Conservation (phyloP, 176 grass and related monocot genomes). For the Avena sativa region DNA sequence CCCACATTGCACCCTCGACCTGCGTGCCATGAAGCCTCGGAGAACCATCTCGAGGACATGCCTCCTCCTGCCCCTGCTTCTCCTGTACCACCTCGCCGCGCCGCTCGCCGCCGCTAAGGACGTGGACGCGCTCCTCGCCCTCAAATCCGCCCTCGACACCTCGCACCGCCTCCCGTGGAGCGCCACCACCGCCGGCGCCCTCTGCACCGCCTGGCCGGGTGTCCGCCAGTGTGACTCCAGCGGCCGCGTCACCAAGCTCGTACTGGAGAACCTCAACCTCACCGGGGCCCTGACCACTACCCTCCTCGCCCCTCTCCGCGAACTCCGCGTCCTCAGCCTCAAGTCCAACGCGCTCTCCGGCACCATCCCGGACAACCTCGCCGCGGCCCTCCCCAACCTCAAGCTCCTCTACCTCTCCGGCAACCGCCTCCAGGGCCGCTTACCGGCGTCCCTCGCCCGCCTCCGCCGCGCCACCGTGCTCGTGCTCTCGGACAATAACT, state of each 20-base stretch:
- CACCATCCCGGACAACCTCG: slow-evolving; percentile 68
- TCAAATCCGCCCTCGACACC: slow-evolving; percentile 70
- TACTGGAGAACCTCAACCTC: slow-evolving; percentile 85
- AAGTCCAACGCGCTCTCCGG: slow-evolving; percentile 81
- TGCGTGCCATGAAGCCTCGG: slow-evolving; percentile 22
- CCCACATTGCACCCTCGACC: neutral
- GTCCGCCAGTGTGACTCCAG: slow-evolving; percentile 60
- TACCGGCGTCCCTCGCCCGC: slow-evolving; percentile 58
- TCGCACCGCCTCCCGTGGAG: slow-evolving; percentile 72
- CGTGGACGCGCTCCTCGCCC: slow-evolving; percentile 60
- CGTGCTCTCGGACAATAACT: slow-evolving; percentile 71
- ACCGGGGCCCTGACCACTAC: slow-evolving; percentile 57
- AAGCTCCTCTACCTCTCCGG: slow-evolving; percentile 87
- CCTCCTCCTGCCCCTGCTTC: neutral
- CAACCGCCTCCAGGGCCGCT: slow-evolving; percentile 66
- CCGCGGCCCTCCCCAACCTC: slow-evolving; percentile 66
- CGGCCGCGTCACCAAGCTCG: slow-evolving; percentile 83
- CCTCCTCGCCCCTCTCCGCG: slow-evolving; percentile 62
- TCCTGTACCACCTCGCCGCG: neutral
- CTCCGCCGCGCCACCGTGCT: slow-evolving; percentile 85
- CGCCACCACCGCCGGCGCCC: slow-evolving; percentile 22
- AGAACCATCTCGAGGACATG: neutral
- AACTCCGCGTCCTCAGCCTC: slow-evolving; percentile 93
- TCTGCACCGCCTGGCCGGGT: slow-evolving; percentile 74
- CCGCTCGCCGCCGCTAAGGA: slow-evolving; percentile 31